Base-by-base conservation (phyloP, 2,329 filamentous ascomycete species). In the Cytospora mali region DNA sequence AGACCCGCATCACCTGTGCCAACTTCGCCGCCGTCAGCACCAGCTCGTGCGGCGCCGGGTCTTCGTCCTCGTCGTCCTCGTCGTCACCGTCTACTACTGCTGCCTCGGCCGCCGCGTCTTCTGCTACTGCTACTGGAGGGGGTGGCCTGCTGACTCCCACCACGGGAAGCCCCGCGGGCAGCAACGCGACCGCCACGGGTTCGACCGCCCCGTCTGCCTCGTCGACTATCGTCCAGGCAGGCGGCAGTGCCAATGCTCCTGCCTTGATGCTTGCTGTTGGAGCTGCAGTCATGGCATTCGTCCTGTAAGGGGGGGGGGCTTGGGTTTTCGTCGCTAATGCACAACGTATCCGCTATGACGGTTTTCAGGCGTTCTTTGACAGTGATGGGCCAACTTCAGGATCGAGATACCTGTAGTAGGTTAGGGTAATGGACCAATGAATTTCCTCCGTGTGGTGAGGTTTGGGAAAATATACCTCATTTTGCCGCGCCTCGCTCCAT, bases 1-100 rank as follows among this genome's bases (percentile, higher is more conserved):
- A 80, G 74, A 88, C 84, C 1, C 82, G 87, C 66, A 82, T 89
- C 68, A 82, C 81, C 10, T 90, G 87, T 70, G 87, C 85, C 74
- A 88, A 87, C 79, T 88, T 89, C 71, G 73, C 69, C 28, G 65
- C 75, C 55, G 64, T 72, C 25, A 31, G 42, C 16, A 65, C 67
- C 25, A 64, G 58, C 48, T 61, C 35, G 5, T 39, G 35, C 35
- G 4, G 39, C n/a, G n/a, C n/a, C n/a, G n/a, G n/a, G n/a, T n/a
- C n/a, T n/a, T n/a, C 55, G 11, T 48, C 66, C 35, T 28, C 64
- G 18, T 16, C 46, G 25, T n/a, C n/a, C n/a, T n/a, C n/a, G n/a
- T n/a, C n/a, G n/a, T n/a, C n/a, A n/a, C n/a, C n/a, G n/a, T n/a
- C n/a, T n/a, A n/a, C n/a, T n/a, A n/a, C n/a, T n/a, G n/a, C n/a